Evolutionary conservation across 129 eudicot species (phyloP).

Genomic region (Kitagawia praeruptora): DNA sequence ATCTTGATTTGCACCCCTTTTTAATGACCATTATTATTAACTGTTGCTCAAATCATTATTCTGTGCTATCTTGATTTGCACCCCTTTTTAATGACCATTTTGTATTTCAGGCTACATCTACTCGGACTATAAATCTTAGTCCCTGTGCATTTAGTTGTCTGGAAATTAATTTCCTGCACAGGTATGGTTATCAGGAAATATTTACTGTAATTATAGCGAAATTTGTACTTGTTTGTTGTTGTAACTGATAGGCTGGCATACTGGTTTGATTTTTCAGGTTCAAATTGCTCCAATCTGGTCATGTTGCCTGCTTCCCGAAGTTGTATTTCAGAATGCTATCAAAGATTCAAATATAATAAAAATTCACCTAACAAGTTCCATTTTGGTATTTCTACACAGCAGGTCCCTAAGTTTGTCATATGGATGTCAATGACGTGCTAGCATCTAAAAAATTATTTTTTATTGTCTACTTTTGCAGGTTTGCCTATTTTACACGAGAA

Average conservation of each 20-base stretch:
- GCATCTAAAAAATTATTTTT: not conserved
- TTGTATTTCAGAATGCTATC: slow-evolving; percentile 44
- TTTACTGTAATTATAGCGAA: not conserved
- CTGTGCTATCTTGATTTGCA: too few species aligned
- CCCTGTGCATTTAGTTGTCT: too few species aligned
- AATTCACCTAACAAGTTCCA: slow-evolving; percentile 42
- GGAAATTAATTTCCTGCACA: slow-evolving; percentile 46
- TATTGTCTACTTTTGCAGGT: slow-evolving; percentile 24
- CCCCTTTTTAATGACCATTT: too few species aligned
- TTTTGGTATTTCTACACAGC: slow-evolving; percentile 51
- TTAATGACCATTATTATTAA: too few species aligned
- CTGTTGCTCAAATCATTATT: too few species aligned
- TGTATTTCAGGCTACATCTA: slow-evolving; percentile 22
- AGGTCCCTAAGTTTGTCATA: slow-evolving; percentile 30
- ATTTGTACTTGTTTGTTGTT: not conserved
- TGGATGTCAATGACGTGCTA: not conserved
- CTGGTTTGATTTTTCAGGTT: slow-evolving; percentile 50
- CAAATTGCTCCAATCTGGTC: slow-evolving; percentile 39
- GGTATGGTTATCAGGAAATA: slow-evolving; percentile 31
- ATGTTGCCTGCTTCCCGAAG: slow-evolving; percentile 61
- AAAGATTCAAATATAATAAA: slow-evolving; percentile 43
- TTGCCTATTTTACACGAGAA: slow-evolving; percentile 28
- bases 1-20: too few species aligned
- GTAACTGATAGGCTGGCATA: slow-evolving; percentile 6
- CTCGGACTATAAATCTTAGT: too few species aligned